Conservation (phyloP, 2,329 filamentous ascomycete species). For the Lecanicillium sp. region DNA sequence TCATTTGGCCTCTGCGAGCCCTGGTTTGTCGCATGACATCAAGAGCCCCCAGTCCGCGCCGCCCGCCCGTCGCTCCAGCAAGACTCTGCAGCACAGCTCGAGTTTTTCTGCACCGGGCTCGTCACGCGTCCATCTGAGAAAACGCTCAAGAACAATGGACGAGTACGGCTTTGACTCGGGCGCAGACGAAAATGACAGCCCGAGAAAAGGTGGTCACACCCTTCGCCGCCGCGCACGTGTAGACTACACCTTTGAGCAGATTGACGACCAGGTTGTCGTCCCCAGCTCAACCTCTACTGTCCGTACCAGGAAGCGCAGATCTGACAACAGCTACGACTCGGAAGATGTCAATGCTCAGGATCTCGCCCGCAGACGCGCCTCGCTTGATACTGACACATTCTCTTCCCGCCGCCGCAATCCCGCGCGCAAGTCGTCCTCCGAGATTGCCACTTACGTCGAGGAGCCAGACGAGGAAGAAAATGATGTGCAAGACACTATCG, state of each 20-base stretch:
- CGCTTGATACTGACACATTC: constrained; percentile 30
- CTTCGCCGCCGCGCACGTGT: constrained; percentile 51
- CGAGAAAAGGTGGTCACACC: constrained; percentile 53
- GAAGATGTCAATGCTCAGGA: constrained; percentile 26
- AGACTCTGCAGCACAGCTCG: constrained; percentile 30
- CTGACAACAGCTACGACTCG: constrained; percentile 28
- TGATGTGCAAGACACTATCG: constrained; percentile 10
- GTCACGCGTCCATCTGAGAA: constrained; percentile 30
- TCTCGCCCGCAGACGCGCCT: constrained; percentile 32
- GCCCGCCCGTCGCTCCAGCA: constrained; percentile 28
- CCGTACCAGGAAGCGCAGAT: constrained; percentile 32
- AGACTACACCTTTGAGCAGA: constrained; percentile 51
- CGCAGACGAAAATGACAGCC: constrained; percentile 43
- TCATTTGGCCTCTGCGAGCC: constrained; percentile 26
- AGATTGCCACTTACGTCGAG: constrained; percentile 28
- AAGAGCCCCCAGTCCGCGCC: constrained; percentile 27
- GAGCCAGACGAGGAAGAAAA: constrained; percentile 25
- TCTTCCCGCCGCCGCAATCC: constrained; percentile 35
- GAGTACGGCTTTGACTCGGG: constrained; percentile 24
- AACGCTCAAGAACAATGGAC: constrained; percentile 40
- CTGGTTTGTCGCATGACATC: constrained; percentile 27
- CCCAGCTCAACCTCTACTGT: constrained; percentile 29
- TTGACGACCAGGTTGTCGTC: constrained; percentile 40
- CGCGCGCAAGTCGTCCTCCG: constrained; percentile 30
- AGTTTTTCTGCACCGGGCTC: constrained; percentile 31